Percentiles rank a stretch among this genome's conserved stretches.
Conservation (phyloP, 2,329 filamentous ascomycete species). For the Neofusicoccum umdonicola region DNA sequence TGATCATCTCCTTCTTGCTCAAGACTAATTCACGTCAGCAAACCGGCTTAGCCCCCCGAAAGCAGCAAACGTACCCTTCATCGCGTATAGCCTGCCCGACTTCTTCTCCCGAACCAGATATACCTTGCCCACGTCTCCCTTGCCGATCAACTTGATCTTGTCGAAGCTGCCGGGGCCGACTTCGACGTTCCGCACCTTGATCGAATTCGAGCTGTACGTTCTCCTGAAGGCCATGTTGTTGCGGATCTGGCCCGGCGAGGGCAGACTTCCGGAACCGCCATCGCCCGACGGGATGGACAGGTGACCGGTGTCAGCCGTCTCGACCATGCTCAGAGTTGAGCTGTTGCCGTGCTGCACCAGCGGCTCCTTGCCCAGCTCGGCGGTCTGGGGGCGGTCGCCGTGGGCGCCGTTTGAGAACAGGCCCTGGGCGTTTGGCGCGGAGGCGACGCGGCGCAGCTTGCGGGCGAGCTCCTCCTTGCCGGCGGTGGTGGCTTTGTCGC, state of each 20-base stretch:
- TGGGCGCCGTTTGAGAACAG: conserved; percentile 62
- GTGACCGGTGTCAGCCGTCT: conserved; percentile 35
- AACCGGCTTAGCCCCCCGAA: not conserved
- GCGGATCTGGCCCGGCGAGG: conserved; percentile 64
- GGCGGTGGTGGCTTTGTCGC: conserved; percentile 67
- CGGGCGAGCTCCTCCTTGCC: conserved; percentile 93
- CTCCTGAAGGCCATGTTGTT: conserved; percentile 75
- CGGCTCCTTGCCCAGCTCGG: conserved; percentile 82
- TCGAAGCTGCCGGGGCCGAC: conserved; percentile 94
- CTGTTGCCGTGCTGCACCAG: conserved; percentile 58
- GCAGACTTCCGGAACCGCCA: conserved; percentile 53
- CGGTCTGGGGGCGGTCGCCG: conserved; percentile 68
- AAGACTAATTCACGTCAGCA: conserved; percentile 62
- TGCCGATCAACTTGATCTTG: conserved; percentile 99
- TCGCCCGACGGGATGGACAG: conserved; percentile 34
- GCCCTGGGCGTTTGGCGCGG: conserved; percentile 94
- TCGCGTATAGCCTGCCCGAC: conserved; percentile 89
- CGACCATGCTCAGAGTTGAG: conserved; percentile 55
- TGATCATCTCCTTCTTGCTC: conserved; percentile 99
- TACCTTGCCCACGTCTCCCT: conserved; percentile 97
- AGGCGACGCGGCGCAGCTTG: conserved; percentile 90
- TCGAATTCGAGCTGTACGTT: conserved; percentile 98
- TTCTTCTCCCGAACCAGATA: conserved; percentile 98
- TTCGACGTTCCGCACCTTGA: conserved; percentile 96
- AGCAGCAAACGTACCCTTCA: conserved; percentile 73